Conservation (phyloP, 768 basidiomycete species). For the Suillus paluster region DNA sequence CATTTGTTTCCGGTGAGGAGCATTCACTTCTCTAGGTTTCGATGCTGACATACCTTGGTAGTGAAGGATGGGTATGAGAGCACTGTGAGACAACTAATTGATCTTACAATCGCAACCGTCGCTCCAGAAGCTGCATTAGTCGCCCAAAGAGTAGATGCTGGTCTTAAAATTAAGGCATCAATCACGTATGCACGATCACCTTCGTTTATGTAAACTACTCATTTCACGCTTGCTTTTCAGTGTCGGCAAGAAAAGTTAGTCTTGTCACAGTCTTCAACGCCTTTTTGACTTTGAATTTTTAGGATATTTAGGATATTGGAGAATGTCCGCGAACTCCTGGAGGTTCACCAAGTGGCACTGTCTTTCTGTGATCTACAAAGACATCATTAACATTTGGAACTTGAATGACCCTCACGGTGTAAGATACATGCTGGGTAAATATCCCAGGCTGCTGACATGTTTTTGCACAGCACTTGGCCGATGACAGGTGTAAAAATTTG, state of each 20-base stretch:
- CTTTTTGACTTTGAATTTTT: too few relatives aligned
- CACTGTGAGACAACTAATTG: constrained; percentile 7
- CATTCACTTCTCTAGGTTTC: not conserved
- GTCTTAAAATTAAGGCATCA: not conserved
- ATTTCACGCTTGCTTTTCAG: not conserved
- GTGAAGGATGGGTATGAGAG: constrained; percentile 10
- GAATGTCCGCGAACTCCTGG: too few relatives aligned
- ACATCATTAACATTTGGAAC: too few relatives aligned
- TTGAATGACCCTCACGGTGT: too few relatives aligned
- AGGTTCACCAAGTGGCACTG: too few relatives aligned
- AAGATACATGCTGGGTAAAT: too few relatives aligned
- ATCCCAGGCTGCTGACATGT: too few relatives aligned
- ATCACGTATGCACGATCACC: not conserved
- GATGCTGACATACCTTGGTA: not conserved
- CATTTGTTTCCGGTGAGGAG: constrained; percentile 8
- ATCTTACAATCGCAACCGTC: constrained; percentile 7
- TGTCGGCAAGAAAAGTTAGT: constrained; percentile 14
- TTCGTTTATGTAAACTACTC: not conserved
- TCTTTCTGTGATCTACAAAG: too few relatives aligned
- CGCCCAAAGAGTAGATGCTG: constrained; percentile 5
- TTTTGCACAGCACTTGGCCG: constrained; percentile 3
- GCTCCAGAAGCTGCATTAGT: constrained; percentile 6
- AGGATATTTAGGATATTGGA: too few relatives aligned
- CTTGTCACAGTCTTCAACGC: too few relatives aligned
- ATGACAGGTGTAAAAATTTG: constrained; percentile 8